phyloP scores from a whole-genome alignment of 352 stramenopile genomes.

The Globisporangium okanoganense region DNA sequence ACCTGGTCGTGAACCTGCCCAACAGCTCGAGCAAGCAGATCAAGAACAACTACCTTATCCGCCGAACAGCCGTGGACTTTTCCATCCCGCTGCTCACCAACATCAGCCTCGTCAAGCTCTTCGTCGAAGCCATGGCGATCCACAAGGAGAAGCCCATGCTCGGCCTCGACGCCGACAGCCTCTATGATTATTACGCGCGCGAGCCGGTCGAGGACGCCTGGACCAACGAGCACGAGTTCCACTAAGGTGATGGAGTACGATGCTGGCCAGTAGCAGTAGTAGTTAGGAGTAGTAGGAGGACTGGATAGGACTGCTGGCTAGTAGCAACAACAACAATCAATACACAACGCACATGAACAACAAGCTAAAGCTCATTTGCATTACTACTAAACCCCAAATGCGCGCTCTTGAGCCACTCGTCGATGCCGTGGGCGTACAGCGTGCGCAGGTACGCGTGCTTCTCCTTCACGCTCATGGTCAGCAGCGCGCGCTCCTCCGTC shows the following conservation, averaged over 20 bases:
- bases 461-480: slow-evolving; percentile 29
- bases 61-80: slow-evolving; percentile 91
- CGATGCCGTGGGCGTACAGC: slow-evolving; percentile 42
- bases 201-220: slow-evolving; percentile 92
- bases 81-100: slow-evolving; percentile 91
- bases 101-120: slow-evolving; percentile 90
- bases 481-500: slow-evolving; percentile 31
- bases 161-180: slow-evolving; percentile 91
- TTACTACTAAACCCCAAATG: not conserved
- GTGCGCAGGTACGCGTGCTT: slow-evolving; percentile 30
- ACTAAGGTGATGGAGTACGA: slow-evolving; percentile 73
- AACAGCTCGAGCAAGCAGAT: slow-evolving; percentile 86
- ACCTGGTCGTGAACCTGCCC: slow-evolving; percentile 92
- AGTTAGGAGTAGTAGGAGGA: slow-evolving; percentile 13
- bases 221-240: slow-evolving; percentile 94
- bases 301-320: not conserved
- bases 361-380: not conserved
- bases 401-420: slow-evolving; percentile 46
- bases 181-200: slow-evolving; percentile 98
- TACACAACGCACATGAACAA: not conserved
- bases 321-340: slow-evolving; percentile 3
- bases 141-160: slow-evolving; percentile 92
- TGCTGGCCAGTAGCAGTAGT: not conserved
- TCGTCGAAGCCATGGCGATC: slow-evolving; percentile 90
- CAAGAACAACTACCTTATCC: slow-evolving; percentile 93